phyloP scores from a whole-genome alignment of 1,284 basidiomycete species.

The Inonotus hispidus region DNA sequence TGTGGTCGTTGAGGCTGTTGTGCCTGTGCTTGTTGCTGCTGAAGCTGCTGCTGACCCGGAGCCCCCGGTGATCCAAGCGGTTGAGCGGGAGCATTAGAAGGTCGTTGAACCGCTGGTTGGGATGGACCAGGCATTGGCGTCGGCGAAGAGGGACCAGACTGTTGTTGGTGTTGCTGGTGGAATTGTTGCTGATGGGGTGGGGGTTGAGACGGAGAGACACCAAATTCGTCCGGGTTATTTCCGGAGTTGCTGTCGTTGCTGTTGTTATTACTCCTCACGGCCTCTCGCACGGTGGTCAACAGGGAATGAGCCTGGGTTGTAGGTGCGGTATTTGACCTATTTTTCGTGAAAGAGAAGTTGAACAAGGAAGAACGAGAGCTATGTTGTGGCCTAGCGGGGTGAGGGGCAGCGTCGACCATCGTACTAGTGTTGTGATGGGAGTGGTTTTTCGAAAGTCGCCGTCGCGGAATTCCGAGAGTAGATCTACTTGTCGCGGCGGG shows the following conservation, averaged over 20 bases:
- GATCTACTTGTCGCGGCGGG: not conserved
- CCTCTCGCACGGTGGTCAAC: conserved; percentile 1
- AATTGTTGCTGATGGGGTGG: not conserved
- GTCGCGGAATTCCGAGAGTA: not conserved
- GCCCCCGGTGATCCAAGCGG: not conserved
- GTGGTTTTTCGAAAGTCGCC: conserved; percentile 7
- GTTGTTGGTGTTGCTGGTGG: not conserved
- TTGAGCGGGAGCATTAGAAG: not conserved
- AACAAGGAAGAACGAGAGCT: conserved; percentile 21
- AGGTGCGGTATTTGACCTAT: conserved; percentile 1
- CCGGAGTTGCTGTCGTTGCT: not conserved
- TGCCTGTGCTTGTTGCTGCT: not conserved
- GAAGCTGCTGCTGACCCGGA: not conserved
- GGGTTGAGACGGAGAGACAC: not conserved
- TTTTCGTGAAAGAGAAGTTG: conserved; percentile 13
- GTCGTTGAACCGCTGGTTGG: not conserved
- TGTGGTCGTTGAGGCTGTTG: not conserved
- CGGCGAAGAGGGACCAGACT: not conserved
- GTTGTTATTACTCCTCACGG: not conserved
- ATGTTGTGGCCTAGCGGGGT: not conserved
- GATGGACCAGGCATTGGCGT: not conserved
- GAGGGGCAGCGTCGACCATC: conserved; percentile 7
- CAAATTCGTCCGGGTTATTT: not conserved
- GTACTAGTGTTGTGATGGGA: not conserved
- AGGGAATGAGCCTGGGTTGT: not conserved